Percentiles rank a stretch among this genome's conserved stretches.
Conservation (phyloP, 495 filamentous ascomycete species). For the Tuber brumale region DNA sequence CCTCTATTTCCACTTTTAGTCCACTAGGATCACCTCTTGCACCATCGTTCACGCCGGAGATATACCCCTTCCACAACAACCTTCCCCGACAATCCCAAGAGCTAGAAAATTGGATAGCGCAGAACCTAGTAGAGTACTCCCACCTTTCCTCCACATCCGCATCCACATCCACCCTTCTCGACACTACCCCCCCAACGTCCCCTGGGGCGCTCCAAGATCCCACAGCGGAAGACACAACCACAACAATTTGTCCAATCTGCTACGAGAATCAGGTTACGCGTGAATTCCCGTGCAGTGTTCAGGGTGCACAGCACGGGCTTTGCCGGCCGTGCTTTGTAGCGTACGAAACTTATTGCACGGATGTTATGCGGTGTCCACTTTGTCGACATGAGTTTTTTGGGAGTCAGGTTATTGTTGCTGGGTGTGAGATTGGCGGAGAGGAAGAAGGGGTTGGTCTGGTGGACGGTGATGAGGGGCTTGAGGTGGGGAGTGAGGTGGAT, state of each 20-base stretch:
- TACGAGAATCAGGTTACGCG: not conserved
- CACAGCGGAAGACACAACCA: not conserved
- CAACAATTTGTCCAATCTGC: not conserved
- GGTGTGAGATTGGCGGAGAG: not conserved
- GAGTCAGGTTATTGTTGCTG: not conserved
- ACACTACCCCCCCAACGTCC: not conserved
- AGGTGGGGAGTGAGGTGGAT: not conserved
- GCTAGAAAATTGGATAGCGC: not conserved
- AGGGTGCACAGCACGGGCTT: not conserved
- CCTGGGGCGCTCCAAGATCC: not conserved
- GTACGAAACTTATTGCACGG: not conserved
- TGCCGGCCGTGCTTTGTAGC: not conserved
- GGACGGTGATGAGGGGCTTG: not conserved
- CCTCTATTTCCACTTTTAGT: not conserved
- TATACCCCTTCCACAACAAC: not conserved
- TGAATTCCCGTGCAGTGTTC: not conserved
- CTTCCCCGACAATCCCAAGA: not conserved
- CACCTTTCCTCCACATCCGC: not conserved
- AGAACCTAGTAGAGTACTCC: not conserved
- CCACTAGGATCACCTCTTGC: too few species aligned
- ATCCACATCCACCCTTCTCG: not conserved
- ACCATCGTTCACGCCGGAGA: not conserved
- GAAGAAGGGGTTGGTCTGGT: not conserved
- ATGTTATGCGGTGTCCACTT: not conserved
- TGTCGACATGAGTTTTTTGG: slow-evolving; percentile 2